A percentile compares a stretch with the other conserved stretches of the same genome.
Conservation (phyloP, 345 rosid species). For the Odontarrhena argentea region DNA sequence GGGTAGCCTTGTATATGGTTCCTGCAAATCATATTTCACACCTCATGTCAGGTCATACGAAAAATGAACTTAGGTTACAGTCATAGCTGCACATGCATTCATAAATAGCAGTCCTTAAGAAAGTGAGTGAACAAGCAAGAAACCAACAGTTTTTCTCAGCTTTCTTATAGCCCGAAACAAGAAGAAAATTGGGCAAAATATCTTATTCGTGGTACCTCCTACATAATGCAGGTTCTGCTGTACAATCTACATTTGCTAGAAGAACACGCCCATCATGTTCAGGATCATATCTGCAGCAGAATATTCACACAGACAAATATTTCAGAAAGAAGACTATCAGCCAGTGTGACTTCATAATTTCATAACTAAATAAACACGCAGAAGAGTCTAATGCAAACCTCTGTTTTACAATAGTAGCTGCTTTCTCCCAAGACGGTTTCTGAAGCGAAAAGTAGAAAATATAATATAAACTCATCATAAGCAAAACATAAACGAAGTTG, state of each 20-base stretch:
- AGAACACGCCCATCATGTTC: conserved; percentile 92
- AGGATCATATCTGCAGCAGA: conserved; percentile 76
- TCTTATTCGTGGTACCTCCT: conserved; percentile 57
- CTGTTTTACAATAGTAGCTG: conserved; percentile 77
- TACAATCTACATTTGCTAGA: conserved; percentile 88
- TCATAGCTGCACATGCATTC: conserved; percentile 18
- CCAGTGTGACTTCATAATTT: conserved; percentile 2
- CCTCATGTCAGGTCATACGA: conserved; percentile 12
- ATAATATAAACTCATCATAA: conserved; percentile 24
- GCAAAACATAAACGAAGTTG: conserved; percentile 13
- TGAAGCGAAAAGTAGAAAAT: conserved; percentile 40
- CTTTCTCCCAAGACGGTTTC: conserved; percentile 98
- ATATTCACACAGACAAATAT: conserved; percentile 27
- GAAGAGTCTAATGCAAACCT: conserved; percentile 52
- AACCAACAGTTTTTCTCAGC: conserved; percentile 10
- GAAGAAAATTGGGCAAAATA: conserved; percentile 21
- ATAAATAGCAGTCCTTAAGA: conserved; percentile 2
- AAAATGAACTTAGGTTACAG: background rate
- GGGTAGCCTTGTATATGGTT: conserved; percentile 97
- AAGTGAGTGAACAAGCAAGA: conserved; percentile 7
- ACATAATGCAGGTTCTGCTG: conserved; percentile 70
- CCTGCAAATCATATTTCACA: conserved; percentile 47
- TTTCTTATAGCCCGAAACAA: conserved; percentile 15
- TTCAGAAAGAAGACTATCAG: conserved; percentile 16
- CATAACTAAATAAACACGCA: conserved; percentile 20